Conservation (phyloP, 2,329 filamentous ascomycete species). For the Teratosphaeriaceae sp. region DNA sequence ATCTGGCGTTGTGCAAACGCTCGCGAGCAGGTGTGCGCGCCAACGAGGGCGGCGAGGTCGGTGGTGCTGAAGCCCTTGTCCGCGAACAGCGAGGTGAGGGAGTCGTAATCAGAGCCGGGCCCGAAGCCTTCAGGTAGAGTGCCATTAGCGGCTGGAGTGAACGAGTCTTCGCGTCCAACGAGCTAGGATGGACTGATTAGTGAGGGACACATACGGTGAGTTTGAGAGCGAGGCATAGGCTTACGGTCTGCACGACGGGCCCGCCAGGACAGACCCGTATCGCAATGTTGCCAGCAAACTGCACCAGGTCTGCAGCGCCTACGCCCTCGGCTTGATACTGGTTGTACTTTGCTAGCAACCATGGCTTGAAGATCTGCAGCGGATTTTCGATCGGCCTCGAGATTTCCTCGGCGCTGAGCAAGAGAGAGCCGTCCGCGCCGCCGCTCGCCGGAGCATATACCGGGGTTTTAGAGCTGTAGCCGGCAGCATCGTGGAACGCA, state of each 20-base stretch:
- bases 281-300: slow-evolving; percentile 42
- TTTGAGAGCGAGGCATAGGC: not conserved
- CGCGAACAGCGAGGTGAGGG: slow-evolving; percentile 41
- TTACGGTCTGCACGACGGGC: not conserved
- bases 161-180: slow-evolving; percentile 43
- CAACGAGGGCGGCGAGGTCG: slow-evolving; percentile 49
- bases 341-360: slow-evolving; percentile 27
- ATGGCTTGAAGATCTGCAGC: not conserved
- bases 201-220: not conserved
- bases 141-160: slow-evolving; percentile 34
- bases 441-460: slow-evolving; percentile 24
- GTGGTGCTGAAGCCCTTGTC: slow-evolving; percentile 45
- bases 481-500: slow-evolving; percentile 29
- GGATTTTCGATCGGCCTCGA: slow-evolving; percentile 14
- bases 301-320: slow-evolving; percentile 50
- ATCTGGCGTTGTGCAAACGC: slow-evolving; percentile 34
- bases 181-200: slow-evolving; percentile 26
- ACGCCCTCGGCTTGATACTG: slow-evolving; percentile 24
- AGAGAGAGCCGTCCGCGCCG: slow-evolving; percentile 37
- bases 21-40: slow-evolving; percentile 46
- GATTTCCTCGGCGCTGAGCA: slow-evolving; percentile 32
- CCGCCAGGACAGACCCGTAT: slow-evolving; percentile 46
- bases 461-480: slow-evolving; percentile 16
- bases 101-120: slow-evolving; percentile 29
- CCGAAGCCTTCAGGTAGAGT: slow-evolving; percentile 41